Evolutionary conservation across 2,329 filamentous ascomycete genomes (phyloP), one percentile per base, ranked within the genome.

Genomic region (Dactylella cylindrospora): DNA sequence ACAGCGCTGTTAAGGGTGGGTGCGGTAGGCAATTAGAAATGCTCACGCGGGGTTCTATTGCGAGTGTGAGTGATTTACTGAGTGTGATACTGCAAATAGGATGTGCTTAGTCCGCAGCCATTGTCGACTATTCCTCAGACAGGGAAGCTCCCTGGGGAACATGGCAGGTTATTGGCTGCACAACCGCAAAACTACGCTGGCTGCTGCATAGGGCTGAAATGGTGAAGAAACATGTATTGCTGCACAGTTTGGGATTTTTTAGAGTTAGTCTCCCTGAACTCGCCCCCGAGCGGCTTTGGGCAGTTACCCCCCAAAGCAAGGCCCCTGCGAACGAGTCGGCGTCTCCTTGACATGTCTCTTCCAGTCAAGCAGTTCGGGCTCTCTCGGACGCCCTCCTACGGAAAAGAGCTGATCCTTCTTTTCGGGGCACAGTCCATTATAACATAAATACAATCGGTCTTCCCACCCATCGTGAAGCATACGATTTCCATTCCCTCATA

Each of bases 11-110:
- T n/a, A n/a, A n/a, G n/a, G n/a, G n/a, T n/a, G n/a, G 55, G 49
- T 62, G 49, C 43, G 49, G 40, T 44, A 49, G 49, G 39, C 12
- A 62, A 62, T 62, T 62, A 62, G 57, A 62, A 62, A 62, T 62
- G 35, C 57, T 62, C 31, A 54, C 49, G 49, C 31, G 43, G 44
- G 49, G 57, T 53, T n/a, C 15, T 22, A 8, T 31, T 7, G 17
- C 29, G 29, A 31, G 47, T 28, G 8, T 28, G 8, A 26, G 22
- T 17, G 36, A 32, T 41, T 25, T 52, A 22, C 29, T 20, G 15
- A 5, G 31, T 32, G 17, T 22, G 41, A 45, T 29, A 19, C 41
- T 40, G 17, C 12, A 46, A 47, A 47, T 26, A 55, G 51, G 51
- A 46, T 54, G 50, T 41, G 33, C 29, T 44, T 39, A 55, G 32